phyloP scores from a whole-genome alignment of 2,329 filamentous ascomycete genomes.

The Helotiales sp. region DNA sequence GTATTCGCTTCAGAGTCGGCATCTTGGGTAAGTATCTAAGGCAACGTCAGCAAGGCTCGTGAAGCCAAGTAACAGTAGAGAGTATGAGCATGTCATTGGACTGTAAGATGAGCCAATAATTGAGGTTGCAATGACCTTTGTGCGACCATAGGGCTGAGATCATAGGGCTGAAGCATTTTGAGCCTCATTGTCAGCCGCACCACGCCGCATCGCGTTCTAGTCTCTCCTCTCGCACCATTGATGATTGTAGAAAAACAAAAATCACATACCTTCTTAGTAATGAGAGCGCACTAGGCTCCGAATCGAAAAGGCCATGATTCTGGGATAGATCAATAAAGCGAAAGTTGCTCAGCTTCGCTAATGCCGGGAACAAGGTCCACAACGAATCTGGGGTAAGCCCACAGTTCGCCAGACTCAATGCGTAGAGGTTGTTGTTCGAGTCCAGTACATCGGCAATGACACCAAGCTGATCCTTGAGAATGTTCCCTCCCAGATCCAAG shows the following conservation, averaged over 20 bases:
- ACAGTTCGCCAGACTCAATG: slow-evolving; percentile 83
- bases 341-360: slow-evolving; percentile 70
- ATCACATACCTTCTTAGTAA: slow-evolving; percentile 69
- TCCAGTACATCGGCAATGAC: slow-evolving; percentile 53
- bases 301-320: slow-evolving; percentile 77
- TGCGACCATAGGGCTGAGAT: slow-evolving; percentile 9
- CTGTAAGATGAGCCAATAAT: neutral
- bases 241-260: slow-evolving; percentile 5
- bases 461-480: slow-evolving; percentile 58
- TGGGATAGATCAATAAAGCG: slow-evolving; percentile 92
- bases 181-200: slow-evolving; percentile 24
- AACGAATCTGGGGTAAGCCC: slow-evolving; percentile 73
- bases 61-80: neutral
- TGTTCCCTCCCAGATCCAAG: slow-evolving; percentile 85
- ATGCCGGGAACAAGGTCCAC: slow-evolving; percentile 70
- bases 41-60: slow-evolving; percentile 19
- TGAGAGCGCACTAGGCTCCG: slow-evolving; percentile 70
- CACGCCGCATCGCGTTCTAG: neutral
- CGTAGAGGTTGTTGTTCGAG: slow-evolving; percentile 65
- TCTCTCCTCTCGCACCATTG: slow-evolving; percentile 1
- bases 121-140: neutral
- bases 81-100: neutral
- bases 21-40: slow-evolving; percentile 75
- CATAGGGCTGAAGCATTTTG: slow-evolving; percentile 16
- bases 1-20: slow-evolving; percentile 75